Base-by-base conservation (phyloP, 1,284 basidiomycete species). In the Volvariella volvacea region DNA sequence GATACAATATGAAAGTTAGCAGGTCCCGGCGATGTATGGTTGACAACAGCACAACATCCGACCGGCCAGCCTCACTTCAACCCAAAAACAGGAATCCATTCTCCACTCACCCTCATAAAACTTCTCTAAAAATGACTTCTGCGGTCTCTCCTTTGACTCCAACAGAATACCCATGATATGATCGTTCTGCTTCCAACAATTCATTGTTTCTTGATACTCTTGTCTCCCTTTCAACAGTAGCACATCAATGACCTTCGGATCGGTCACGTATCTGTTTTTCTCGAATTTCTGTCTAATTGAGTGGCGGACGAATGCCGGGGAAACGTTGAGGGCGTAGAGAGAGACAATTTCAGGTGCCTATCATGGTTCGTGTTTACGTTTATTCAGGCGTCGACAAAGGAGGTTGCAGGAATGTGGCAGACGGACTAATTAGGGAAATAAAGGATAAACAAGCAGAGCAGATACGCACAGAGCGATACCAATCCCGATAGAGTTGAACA, bases 201-300 rank as follows among this genome's bases (percentile, higher is more conserved):
- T 97, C 74, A 96, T 77, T 39, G 88, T 87, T 74, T 94, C 96
- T 72, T 99, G 96, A 61, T 83, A 93, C 57, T 97, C 93, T 66
- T 84, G 84, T 51, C 83, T 73, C 49, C 80, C 79, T 75, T 98
- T 98, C 64, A 86, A 77, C 41, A 98, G 63, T 55, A 98, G 74
- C 42, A 97, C 71, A 62, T 99, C 92, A 61, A 97, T 82, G 36
- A 90, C 82, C 45, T 83, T 80, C 25, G 81, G 66, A 68, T 99
- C 92, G 42, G 83, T 80, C 42, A 97, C 80, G 57, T 88, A 70
- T 49, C 85, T 78, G 73, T 94, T 88, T 55, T 77, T 74, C 66
- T 99, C 95, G 56, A 97, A 98, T 53, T 84, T 80, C 55, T 84
- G 79, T 55, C 95, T 83, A 55, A 98, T 81, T 58, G 84, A 83